These are phyloP conservation scores for Barnettozyma sp. DNA, from an alignment of 805 yeast genomes.

Conservation along the genomic window DNA sequence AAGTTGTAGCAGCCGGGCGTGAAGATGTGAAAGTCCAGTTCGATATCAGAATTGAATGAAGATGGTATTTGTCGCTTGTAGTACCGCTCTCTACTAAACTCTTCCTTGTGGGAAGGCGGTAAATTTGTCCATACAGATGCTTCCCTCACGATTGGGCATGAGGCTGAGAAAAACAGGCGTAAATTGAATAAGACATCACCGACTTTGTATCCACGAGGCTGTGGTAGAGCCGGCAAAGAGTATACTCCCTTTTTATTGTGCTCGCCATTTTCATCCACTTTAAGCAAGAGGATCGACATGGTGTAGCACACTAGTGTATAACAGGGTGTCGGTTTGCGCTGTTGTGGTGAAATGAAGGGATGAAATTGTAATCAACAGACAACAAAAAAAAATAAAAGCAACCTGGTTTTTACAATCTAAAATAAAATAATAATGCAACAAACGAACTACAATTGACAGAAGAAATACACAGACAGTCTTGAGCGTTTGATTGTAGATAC, in stretches of 20 bases:
- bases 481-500: too few relatives aligned
- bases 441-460: too few relatives aligned
- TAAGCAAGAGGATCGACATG: slow-evolving; percentile 29
- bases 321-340: too few relatives aligned
- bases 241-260: slow-evolving; percentile 32
- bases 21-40: slow-evolving; percentile 53
- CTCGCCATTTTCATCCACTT: slow-evolving; percentile 31
- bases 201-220: slow-evolving; percentile 28
- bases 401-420: too few relatives aligned
- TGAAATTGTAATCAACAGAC: too few relatives aligned
- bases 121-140: slow-evolving; percentile 72
- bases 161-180: slow-evolving; percentile 63
- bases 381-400: too few relatives aligned
- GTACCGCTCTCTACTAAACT: slow-evolving; percentile 53
- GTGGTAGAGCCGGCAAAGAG: slow-evolving; percentile 33
- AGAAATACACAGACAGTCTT: too few relatives aligned
- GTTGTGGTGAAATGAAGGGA: too few relatives aligned
- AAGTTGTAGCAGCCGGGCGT: slow-evolving; percentile 77
- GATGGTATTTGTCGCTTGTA: slow-evolving; percentile 43
- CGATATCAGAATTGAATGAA: slow-evolving; percentile 59
- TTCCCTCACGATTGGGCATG: slow-evolving; percentile 61
- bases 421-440: too few relatives aligned
- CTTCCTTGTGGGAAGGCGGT: slow-evolving; percentile 38
- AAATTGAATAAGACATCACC: slow-evolving; percentile 45
- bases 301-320: too few relatives aligned